Percentiles rank a stretch among this genome's conserved stretches.
Conservation (phyloP, 805 yeast genomes). For the Candida ficus region DNA sequence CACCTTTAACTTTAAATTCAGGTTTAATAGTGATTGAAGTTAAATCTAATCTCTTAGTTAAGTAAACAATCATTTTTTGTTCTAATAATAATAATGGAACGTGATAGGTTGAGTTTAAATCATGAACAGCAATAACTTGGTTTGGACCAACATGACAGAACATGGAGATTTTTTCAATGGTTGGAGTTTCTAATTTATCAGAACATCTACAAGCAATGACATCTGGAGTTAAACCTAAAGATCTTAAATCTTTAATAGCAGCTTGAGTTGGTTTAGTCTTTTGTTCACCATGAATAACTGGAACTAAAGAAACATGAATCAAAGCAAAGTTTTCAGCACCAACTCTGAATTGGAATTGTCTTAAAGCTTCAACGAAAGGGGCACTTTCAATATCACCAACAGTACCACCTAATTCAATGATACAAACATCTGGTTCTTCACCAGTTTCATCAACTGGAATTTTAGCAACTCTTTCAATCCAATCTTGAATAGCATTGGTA, state of each 20-base stretch:
- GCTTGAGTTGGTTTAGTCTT: slow-evolving; percentile 99
- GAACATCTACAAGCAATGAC: slow-evolving; percentile 98
- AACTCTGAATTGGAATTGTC: slow-evolving; percentile 98
- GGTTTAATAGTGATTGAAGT: slow-evolving; percentile 38
- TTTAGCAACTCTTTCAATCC: slow-evolving; percentile 91
- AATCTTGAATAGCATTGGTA: slow-evolving; percentile 95
- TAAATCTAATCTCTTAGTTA: slow-evolving; percentile 63
- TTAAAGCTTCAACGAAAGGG: slow-evolving; percentile 96
- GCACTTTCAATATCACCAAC: slow-evolving; percentile 99
- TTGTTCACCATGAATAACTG: slow-evolving; percentile 97
- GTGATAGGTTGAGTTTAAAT: slow-evolving; percentile 94
- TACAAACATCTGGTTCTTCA: slow-evolving; percentile 90
- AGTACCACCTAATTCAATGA: slow-evolving; percentile 97
- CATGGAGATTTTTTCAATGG: slow-evolving; percentile 97
- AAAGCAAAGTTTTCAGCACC: slow-evolving; percentile 91
- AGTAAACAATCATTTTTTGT: slow-evolving; percentile 75
- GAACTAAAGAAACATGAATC: slow-evolving; percentile 94
- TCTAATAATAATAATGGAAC: slow-evolving; percentile 89
- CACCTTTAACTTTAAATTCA: slow-evolving; percentile 62
- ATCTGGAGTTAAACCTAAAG: slow-evolving; percentile 91
- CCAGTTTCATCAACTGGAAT: slow-evolving; percentile 91
- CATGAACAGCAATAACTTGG: slow-evolving; percentile 95
- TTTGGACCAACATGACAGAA: slow-evolving; percentile 99
- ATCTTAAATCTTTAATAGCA: slow-evolving; percentile 94
- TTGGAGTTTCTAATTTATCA: slow-evolving; percentile 69